Conservation (phyloP, 768 basidiomycete species). For the Mycena rebaudengoi region DNA sequence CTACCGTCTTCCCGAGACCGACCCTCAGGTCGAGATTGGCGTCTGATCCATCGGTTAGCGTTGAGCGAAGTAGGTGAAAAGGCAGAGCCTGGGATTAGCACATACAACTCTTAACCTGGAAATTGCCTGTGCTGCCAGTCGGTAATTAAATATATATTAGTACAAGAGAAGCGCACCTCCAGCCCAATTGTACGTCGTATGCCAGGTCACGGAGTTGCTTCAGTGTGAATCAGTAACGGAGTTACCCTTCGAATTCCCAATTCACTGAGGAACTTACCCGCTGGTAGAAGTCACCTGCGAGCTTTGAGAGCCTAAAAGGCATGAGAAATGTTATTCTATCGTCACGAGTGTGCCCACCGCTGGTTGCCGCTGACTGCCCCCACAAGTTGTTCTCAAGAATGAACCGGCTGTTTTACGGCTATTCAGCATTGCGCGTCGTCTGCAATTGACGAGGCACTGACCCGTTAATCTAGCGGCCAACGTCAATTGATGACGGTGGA, state of each 20-base stretch:
- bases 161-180: slow-evolving; percentile 31
- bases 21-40: slow-evolving; percentile 43
- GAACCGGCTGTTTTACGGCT: not conserved
- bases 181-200: slow-evolving; percentile 43
- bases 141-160: not conserved
- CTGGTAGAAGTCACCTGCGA: slow-evolving; percentile 38
- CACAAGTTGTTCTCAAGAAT: slow-evolving; percentile 42
- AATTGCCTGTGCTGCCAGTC: not conserved
- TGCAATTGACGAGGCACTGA: not conserved
- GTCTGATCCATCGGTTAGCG: too few relatives aligned
- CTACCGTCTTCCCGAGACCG: slow-evolving; percentile 33
- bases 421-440: not conserved
- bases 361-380: slow-evolving; percentile 37
- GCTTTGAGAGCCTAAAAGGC: slow-evolving; percentile 36
- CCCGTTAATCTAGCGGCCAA: not conserved
- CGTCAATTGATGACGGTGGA: not conserved
- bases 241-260: too few relatives aligned
- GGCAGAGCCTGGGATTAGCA: too few relatives aligned
- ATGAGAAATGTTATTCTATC: not conserved
- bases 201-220: slow-evolving; percentile 39
- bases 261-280: too few relatives aligned
- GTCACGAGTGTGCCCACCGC: slow-evolving; percentile 25
- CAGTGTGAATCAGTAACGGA: too few relatives aligned
- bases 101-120: slow-evolving; percentile 44
- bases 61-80: too few relatives aligned